Conservation (phyloP, 805 yeast genomes). For the Brettanomyces custersianus region DNA sequence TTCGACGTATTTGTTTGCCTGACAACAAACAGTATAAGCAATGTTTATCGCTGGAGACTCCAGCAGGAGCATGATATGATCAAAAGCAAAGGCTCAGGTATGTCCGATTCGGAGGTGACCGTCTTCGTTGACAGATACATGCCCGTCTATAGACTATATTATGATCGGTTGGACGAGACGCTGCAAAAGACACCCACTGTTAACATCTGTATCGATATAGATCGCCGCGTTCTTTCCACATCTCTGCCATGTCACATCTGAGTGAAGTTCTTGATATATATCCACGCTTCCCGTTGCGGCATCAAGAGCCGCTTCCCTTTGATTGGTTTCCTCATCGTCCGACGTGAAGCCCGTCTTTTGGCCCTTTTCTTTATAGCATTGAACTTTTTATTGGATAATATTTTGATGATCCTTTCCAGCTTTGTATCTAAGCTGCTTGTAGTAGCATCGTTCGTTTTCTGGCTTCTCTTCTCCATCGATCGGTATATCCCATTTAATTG, state of each 20-base stretch:
- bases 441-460: too few species aligned
- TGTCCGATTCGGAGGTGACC: slow-evolving; percentile 65
- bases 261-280: too few species aligned
- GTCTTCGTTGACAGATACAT: slow-evolving; percentile 73
- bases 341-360: too few species aligned
- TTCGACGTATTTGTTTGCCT: slow-evolving; percentile 56
- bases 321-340: slow-evolving; percentile 3
- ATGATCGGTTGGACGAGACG: slow-evolving; percentile 16
- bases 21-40: slow-evolving; percentile 47
- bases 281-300: slow-evolving; percentile 1
- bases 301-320: slow-evolving; percentile 4
- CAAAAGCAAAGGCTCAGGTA: slow-evolving; percentile 52
- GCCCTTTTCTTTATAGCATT: too few species aligned
- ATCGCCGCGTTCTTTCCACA: too few species aligned
- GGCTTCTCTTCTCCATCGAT: too few species aligned
- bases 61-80: slow-evolving; percentile 66
- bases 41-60: slow-evolving; percentile 71
- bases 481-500: too few species aligned
- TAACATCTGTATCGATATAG: slow-evolving; percentile 7
- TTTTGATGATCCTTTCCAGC: too few species aligned
- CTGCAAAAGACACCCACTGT: slow-evolving; percentile 5
- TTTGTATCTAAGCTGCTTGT: too few species aligned
- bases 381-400: too few species aligned
- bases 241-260: too few species aligned
- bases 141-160: slow-evolving; percentile 76